Base-by-base conservation (phyloP, 2,329 filamentous ascomycete genomes). In the Bertia moriformis region DNA sequence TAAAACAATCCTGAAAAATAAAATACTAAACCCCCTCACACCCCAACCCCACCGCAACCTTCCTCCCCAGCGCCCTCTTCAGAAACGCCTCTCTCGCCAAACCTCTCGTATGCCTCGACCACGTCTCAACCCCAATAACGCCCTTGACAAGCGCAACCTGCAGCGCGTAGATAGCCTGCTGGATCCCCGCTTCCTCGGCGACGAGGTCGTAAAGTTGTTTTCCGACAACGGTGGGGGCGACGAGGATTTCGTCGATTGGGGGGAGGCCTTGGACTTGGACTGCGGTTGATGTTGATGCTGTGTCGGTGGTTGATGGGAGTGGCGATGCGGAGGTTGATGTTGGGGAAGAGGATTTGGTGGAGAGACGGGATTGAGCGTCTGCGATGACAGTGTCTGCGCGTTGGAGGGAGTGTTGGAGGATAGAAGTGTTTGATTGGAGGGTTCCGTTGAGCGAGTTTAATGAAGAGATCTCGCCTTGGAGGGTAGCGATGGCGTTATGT, bases 201-300 rank as follows among this genome's bases (percentile, higher is more conserved):
- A 35, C 32, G 15, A 35, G 32, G 15, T 35, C 32, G 17, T 35
- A 35, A 12, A 35, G 32, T 15, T 35, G 32, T 15, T 35, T 35
- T 14, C 32, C 32, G 17, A 35, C 32, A 18, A 35, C 32, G 15
- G 32, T 35, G 17, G 32, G 32, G 32, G 32, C 32, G 10, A 35
- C 32, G 7, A 35, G 32, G 7, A 35, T 15, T 7, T 35, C 32
- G 17, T 35, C 32, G 15, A 35, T 35, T 13, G 32, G 32, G 7
- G 32, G 32, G 7, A 35, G 32, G 17, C 12, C 32, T 35, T 7
- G 7, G 7, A 15, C 10, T 10, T 7, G 10, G 12, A 7, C 32
- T 14, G 12, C 32, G 12, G 32, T 10, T 10, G 24, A 29, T 10
- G 10, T 29, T 29, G 24, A 29, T 10, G 24, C 24, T 10, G 24